These are phyloP conservation scores for Hypholoma sublateritium DNA, from an alignment of 768 basidiomycete genomes.

Conservation along the genomic window DNA sequence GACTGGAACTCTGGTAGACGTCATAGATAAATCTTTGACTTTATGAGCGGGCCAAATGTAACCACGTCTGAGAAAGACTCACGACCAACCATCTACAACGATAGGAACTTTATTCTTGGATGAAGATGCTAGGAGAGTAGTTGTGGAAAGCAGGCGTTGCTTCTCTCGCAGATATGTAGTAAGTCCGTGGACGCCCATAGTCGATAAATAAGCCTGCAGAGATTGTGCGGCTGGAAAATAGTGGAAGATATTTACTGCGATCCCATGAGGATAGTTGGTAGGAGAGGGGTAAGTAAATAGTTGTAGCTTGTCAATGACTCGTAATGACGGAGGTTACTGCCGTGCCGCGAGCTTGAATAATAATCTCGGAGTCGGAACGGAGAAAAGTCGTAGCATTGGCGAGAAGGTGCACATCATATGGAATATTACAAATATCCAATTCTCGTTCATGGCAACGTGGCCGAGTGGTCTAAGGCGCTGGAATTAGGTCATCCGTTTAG, in stretches of 20 bases:
- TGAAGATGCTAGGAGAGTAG: constrained; percentile 22
- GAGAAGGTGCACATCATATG: neutral
- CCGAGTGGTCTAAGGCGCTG: constrained; percentile 65
- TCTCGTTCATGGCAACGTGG: constrained; percentile 41
- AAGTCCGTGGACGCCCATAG: constrained; percentile 55
- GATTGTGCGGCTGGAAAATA: too few species aligned
- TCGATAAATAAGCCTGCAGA: neutral
- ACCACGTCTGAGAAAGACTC: constrained; percentile 35
- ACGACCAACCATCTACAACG: constrained; percentile 89
- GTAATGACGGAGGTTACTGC: too few species aligned
- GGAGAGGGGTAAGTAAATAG: too few species aligned
- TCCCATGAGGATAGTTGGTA: neutral
- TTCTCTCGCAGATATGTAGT: constrained; percentile 54
- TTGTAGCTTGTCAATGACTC: neutral
- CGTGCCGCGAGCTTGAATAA: neutral
- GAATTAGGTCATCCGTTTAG: constrained; percentile 38
- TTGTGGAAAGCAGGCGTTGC: constrained; percentile 38
- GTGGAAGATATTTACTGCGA: too few species aligned
- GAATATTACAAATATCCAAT: neutral
- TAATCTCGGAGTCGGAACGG: neutral
- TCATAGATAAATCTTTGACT: constrained; percentile 71
- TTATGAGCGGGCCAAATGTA: constrained; percentile 10
- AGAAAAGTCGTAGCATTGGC: neutral
- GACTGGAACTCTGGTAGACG: constrained; percentile 53
- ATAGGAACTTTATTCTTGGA: constrained; percentile 39